Conservation (phyloP, 1,284 basidiomycete genomes). For the Apiotrichum porosum region DNA sequence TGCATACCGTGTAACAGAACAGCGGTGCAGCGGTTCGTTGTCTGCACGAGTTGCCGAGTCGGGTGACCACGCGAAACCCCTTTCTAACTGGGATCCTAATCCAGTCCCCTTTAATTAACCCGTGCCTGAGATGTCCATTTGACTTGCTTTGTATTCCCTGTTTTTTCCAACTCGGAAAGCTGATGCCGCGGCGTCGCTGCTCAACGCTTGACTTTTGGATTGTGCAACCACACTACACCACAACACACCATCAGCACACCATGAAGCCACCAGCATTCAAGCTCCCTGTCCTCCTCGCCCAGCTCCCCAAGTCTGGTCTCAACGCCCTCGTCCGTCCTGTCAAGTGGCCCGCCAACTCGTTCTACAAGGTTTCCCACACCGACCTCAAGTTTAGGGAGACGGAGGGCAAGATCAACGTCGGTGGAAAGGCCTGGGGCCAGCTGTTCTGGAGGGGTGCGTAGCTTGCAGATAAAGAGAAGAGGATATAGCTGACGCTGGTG, state of each 20-base stretch:
- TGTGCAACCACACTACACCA: neutral
- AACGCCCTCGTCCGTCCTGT: constrained; percentile 27
- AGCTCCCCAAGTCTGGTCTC: constrained; percentile 26
- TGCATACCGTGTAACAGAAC: too few relatives aligned
- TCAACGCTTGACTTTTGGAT: neutral
- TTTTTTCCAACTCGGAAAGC: neutral
- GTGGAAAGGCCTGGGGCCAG: constrained; percentile 33
- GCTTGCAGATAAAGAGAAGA: too few relatives aligned
- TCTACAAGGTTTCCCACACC: constrained; percentile 33
- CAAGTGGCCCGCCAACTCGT: constrained; percentile 24
- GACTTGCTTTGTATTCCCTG: too few relatives aligned
- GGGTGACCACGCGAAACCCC: too few relatives aligned
- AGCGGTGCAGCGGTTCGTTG: too few relatives aligned
- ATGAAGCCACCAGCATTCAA: constrained; percentile 14
- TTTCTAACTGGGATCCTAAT: too few relatives aligned
- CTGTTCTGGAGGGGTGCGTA: constrained; percentile 34
- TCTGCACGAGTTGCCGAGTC: too few relatives aligned
- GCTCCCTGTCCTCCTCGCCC: constrained; percentile 31
- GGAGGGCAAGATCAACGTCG: constrained; percentile 12
- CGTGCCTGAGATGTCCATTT: too few relatives aligned
- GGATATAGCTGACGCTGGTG: neutral
- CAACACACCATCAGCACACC: neutral
- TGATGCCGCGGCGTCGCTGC: too few relatives aligned
- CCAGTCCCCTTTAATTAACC: too few relatives aligned
- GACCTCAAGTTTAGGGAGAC: constrained; percentile 25